A percentile compares a stretch with the other conserved stretches of the same genome.
These are phyloP conservation scores for Anisodus tanguticus DNA, from an alignment of 257 asterid genomes.

Conservation along the genomic window DNA sequence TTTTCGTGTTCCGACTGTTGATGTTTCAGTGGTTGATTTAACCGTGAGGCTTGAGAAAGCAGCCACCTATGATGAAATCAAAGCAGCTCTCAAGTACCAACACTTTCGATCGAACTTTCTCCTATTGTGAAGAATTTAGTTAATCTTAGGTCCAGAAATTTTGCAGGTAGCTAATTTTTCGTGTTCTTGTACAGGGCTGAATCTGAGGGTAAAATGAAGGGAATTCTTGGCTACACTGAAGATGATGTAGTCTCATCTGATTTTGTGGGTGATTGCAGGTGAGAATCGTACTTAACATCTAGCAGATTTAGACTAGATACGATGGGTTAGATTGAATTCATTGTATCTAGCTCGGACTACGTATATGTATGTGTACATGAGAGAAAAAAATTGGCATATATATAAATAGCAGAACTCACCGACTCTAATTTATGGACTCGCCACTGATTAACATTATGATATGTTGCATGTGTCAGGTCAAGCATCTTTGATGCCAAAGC, in stretches of 20 bases:
- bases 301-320: background rate
- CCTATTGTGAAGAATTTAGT: background rate
- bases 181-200: constrained; percentile 43
- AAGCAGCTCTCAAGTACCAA: constrained; percentile 57
- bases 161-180: background rate
- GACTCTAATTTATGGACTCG: background rate
- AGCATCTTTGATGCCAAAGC: constrained; percentile 74
- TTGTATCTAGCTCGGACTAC: background rate
- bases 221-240: constrained; percentile 68
- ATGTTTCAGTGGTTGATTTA: constrained; percentile 64
- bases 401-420: background rate
- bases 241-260: constrained; percentile 68
- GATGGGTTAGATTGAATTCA: background rate
- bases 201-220: constrained; percentile 56
- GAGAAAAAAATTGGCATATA: background rate
- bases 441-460: background rate
- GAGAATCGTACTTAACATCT: background rate
- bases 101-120: background rate
- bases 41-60: constrained; percentile 57
- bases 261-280: constrained; percentile 63
- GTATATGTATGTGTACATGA: too few species aligned
- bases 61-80: constrained; percentile 60
- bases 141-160: background rate
- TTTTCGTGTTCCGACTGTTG: constrained; percentile 66
- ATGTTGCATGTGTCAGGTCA: constrained; percentile 46